phyloP scores from a whole-genome alignment of 2,329 filamentous ascomycete genomes.

The Cercospora zeina region DNA sequence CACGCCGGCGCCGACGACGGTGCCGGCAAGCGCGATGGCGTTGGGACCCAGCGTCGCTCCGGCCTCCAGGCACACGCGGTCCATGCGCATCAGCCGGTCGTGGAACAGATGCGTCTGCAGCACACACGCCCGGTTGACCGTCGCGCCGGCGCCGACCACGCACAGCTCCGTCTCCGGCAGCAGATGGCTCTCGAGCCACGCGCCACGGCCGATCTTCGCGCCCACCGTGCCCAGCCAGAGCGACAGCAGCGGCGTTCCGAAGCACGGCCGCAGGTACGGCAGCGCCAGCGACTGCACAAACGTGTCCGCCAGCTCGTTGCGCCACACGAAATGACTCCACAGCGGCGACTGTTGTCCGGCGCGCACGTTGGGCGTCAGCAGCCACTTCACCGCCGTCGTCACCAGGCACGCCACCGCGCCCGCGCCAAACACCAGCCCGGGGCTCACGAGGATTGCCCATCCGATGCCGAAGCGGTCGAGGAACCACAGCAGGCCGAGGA shows the following conservation, averaged over 20 bases:
- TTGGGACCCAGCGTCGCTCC: slow-evolving; percentile 7
- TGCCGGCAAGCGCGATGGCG: slow-evolving; percentile 1
- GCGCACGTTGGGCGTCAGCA: slow-evolving; percentile 12
- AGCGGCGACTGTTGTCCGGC: slow-evolving; percentile 15
- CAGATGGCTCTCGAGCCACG: slow-evolving; percentile 11
- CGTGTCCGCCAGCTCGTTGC: slow-evolving; percentile 15
- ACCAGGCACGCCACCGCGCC: slow-evolving; percentile 1
- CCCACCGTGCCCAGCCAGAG: slow-evolving; percentile 10
- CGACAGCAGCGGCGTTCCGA: slow-evolving; percentile 13
- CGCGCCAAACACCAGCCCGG: slow-evolving; percentile 8
- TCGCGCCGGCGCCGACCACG: slow-evolving; percentile 7
- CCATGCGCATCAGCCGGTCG: slow-evolving; percentile 10
- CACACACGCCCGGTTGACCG: slow-evolving; percentile 6
- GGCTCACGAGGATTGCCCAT: slow-evolving; percentile 12
- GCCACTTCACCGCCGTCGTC: slow-evolving; percentile 17
- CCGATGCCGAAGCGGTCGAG: slow-evolving; percentile 9
- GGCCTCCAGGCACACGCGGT: slow-evolving; percentile 6
- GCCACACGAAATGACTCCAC: slow-evolving; percentile 19
- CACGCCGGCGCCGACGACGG: slow-evolving; percentile 5
- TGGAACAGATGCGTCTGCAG: slow-evolving; percentile 11
- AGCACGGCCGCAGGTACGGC: slow-evolving; percentile 9
- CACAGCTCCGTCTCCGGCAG: slow-evolving; percentile 7
- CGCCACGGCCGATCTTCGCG: slow-evolving; percentile 7
- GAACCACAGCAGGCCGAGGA: slow-evolving; percentile 11
- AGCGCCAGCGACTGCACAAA: slow-evolving; percentile 16